Conservation (phyloP, 805 yeast species). For the Schwanniomyces polymorphus region DNA sequence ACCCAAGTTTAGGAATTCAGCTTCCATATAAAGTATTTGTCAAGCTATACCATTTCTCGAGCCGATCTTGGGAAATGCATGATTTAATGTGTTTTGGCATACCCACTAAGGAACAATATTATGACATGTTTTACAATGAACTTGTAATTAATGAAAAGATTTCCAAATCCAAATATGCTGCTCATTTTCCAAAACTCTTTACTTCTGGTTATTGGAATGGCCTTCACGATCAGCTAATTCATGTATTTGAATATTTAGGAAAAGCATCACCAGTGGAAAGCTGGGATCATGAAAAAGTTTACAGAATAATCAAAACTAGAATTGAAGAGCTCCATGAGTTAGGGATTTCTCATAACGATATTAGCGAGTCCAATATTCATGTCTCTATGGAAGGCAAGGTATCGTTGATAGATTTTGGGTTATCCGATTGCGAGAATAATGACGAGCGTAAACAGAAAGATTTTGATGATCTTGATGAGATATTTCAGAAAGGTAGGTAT, state of each 20-base stretch:
- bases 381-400: conserved; percentile 1
- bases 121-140: no score
- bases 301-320: no score
- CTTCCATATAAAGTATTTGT: conserved; percentile 3
- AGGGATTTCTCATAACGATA: no score
- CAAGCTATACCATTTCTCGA: conserved; percentile 2
- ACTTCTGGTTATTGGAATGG: no score
- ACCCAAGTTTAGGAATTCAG: conserved; percentile 1
- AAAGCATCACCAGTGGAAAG: background rate
- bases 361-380: no score
- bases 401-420: conserved; percentile 4
- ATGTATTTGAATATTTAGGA: conserved; percentile 6
- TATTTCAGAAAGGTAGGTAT: no score
- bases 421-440: conserved; percentile 2
- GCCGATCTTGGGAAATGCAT: no score
- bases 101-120: no score
- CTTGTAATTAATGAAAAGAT: conserved; percentile 1
- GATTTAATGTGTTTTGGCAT: no score
- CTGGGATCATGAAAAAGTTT: conserved; percentile 3
- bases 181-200: conserved; percentile 5
- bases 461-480: no score
- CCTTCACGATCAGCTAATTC: conserved; percentile 4
- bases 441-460: no score
- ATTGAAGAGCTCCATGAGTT: no score
- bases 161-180: conserved; percentile 3